Base-by-base conservation (phyloP, 371 early-diverging fungal genomes). In the Mortierella sp. region DNA sequence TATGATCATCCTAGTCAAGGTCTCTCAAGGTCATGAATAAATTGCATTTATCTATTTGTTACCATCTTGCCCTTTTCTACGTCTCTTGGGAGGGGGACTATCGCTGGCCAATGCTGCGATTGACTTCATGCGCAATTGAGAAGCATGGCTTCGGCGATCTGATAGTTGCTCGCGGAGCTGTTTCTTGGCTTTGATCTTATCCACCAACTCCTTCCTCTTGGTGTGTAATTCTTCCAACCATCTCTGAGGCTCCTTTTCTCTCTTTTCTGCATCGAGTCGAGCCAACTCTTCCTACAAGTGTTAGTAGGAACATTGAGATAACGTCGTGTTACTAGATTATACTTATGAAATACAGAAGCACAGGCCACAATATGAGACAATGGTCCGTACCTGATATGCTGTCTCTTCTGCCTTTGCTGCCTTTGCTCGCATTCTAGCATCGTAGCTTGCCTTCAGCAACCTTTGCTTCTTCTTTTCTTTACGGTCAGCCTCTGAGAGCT, bases 381-480 rank as follows among this genome's bases (percentile, higher is more conserved):
- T 12, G 0, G 2, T 35, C 32, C 16, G 55, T 83, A 88, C 88
- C 84, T 92, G 88, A 52, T 79, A 78, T 20, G 81, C 84, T 35
- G 86, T 77, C 49, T 95, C 95, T 66, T 94, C 93, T 65, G 95
- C 94, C 77, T 94, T 95, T 30, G 94, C 96, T 28, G 84, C 85
- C 51, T 91, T 89, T n/a, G 90, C 90, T 14, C 94, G 86, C 79
- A 92, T 91, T 57, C 96, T 89, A 0, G 95, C 95, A 59, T 96
- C 97, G 64, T 91, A 90, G 22, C 91, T 90, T 9, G 94, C 96
- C 74, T 96, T 96, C 70, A 96, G 86, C 16, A 96, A 72, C 28
- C 90, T 86, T 76, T 97, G 96, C 67, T 94, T 95, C 75, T 91
- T 89, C 77, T 97, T 97, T 66, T 97, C 96, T 70, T 94, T 94